A percentile compares a stretch with the other conserved stretches of the same genome.
These are phyloP conservation scores for Fusarium subtropicale DNA, from an alignment of 2,329 filamentous ascomycete genomes.

Conservation along the genomic window DNA sequence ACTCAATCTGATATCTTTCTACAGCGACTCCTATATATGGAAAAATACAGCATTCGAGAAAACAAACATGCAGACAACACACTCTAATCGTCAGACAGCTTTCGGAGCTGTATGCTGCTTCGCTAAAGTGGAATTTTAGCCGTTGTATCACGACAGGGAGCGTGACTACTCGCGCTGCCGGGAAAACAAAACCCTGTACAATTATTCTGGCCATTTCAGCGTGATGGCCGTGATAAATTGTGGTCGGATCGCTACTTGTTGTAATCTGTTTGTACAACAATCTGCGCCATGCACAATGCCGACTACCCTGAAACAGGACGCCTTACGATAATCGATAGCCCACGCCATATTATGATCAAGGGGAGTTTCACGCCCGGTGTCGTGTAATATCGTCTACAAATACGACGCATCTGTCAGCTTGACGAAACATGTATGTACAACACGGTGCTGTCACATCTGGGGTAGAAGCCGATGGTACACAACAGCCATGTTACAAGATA, in stretches of 20 bases:
- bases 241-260: background rate
- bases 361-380: background rate
- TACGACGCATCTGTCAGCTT: slow-evolving; percentile 34
- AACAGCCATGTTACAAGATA: slow-evolving; percentile 11
- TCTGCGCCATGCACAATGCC: slow-evolving; percentile 17
- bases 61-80: background rate
- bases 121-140: background rate
- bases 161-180: background rate
- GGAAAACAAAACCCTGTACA: slow-evolving; percentile 3
- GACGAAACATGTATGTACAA: slow-evolving; percentile 34
- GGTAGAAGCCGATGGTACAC: slow-evolving; percentile 32
- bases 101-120: background rate
- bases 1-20: background rate
- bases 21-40: background rate
- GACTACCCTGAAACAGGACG: slow-evolving; percentile 21
- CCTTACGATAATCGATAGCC: background rate
- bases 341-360: background rate
- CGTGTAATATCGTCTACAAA: slow-evolving; percentile 11
- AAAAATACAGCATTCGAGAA: background rate
- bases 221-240: slow-evolving; percentile 8
- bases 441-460: slow-evolving; percentile 19
- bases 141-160: background rate
- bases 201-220: slow-evolving; percentile 1
- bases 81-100: background rate
- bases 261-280: background rate